Percentiles rank a stretch among this genome's conserved stretches.
Evolutionary conservation across 2,329 filamentous ascomycete species (phyloP).

Genomic region (Nothopassalora personata): DNA sequence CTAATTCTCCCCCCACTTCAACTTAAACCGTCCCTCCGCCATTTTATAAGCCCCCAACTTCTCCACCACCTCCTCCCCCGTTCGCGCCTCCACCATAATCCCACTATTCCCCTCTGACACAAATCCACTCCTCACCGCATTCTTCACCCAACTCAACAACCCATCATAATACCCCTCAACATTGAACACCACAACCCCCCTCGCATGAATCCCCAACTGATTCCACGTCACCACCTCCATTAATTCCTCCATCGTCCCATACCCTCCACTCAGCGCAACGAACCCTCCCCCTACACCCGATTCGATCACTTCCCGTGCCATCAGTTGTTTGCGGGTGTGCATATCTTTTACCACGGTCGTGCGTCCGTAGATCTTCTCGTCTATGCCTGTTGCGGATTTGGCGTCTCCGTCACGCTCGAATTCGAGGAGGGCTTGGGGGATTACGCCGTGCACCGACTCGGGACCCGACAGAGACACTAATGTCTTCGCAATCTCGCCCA

Average conservation of each 20-base stretch:
- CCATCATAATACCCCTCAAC: conserved; percentile 90
- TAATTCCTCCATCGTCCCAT: conserved; percentile 92
- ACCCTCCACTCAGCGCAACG: conserved; percentile 81
- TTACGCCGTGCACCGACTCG: conserved; percentile 81
- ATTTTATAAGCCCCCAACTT: conserved; percentile 69
- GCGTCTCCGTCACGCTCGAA: conserved; percentile 16
- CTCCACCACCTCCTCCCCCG: conserved; percentile 65
- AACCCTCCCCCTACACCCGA: conserved; percentile 83
- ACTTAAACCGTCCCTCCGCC: conserved; percentile 67
- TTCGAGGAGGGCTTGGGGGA: conserved; percentile 72
- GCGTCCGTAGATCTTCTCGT: conserved; percentile 64
- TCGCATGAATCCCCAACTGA: conserved; percentile 84
- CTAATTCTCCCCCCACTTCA: conserved; percentile 71
- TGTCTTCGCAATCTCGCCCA: conserved; percentile 87
- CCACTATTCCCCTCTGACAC: conserved; percentile 63
- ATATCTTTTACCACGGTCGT: conserved; percentile 91
- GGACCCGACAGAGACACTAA: conserved; percentile 80
- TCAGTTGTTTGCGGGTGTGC: conserved; percentile 91
- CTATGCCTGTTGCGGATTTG: conserved; percentile 47
- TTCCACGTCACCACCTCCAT: conserved; percentile 90
- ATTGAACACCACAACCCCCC: conserved; percentile 76
- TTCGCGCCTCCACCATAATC: conserved; percentile 73
- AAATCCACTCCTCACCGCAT: conserved; percentile 70
- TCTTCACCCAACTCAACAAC: conserved; percentile 73
- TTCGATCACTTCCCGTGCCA: conserved; percentile 80